Evolutionary conservation across 345 rosid species (phyloP).

Genomic region (Boechera divaricarpa): DNA sequence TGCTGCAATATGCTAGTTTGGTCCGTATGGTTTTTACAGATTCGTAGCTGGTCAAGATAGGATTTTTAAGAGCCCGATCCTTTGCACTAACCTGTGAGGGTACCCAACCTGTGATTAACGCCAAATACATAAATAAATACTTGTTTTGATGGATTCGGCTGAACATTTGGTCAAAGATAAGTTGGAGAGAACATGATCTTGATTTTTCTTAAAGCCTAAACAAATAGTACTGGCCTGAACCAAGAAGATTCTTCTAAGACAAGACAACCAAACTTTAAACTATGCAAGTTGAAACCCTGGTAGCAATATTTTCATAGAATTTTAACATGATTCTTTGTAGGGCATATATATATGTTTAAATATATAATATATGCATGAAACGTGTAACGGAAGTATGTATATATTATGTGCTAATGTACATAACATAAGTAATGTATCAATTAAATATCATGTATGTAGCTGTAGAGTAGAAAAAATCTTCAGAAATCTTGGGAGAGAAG

Average conservation of each 20-base stretch:
- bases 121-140: too few relatives aligned
- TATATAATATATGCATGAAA: neutral
- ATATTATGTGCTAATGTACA: neutral
- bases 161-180: neutral
- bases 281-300: slow-evolving; percentile 19
- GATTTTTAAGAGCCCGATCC: neutral
- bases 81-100: neutral
- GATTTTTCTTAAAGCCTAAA: neutral
- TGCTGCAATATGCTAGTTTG: neutral
- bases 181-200: neutral
- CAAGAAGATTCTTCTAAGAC: neutral
- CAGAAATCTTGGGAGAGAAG: slow-evolving; percentile 40
- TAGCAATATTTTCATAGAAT: neutral
- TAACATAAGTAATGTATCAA: neutral
- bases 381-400: neutral
- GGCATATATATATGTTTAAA: neutral
- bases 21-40: neutral
- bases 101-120: too few relatives aligned
- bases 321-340: neutral
- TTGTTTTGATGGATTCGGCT: neutral
- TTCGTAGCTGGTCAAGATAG: neutral
- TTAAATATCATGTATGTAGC: neutral
- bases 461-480: slow-evolving; percentile 5
- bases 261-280: slow-evolving; percentile 4
- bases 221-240: neutral